Evolutionary conservation across 2,329 filamentous ascomycete genomes (phyloP), one percentile per base, ranked within the genome.

Genomic region (Calonectria multiphialidica): DNA sequence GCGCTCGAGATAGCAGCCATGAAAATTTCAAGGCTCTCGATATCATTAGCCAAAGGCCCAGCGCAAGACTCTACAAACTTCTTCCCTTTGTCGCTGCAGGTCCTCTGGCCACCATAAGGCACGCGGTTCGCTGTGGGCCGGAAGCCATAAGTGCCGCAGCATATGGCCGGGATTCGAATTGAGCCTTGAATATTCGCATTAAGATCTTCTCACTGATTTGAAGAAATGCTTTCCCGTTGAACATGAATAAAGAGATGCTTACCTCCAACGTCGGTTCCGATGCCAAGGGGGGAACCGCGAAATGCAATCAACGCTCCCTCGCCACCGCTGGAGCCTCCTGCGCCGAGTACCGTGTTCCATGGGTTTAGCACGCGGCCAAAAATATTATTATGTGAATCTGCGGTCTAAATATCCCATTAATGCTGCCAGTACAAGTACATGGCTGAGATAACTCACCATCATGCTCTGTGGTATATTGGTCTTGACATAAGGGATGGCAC

Each of bases 281-380:
- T 68, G 1, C 82, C 82, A 0, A 84, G 71, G 7, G 80, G 72
- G 8, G 81, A 80, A 16, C 83, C 83, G 8, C 81, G 74, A 25
- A 83, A 76, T 1, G 81, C 81, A 16, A 84, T 67, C 2, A 84
- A 68, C 2, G 82, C 81, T 1, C 77, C 81, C 47, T 82, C 81
- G 2, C 92, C 92, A 16, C 92, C 92, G 0, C 88, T 89, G 3
- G 87, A 89, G 2, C 92, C 92, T 4, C 92, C 92, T 0, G 90
- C 88, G 0, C 88, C 90, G 28, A 90, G 84, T 21, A 84, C 83
- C 2, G 88, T 85, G 69, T 92, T 91, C 63, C 86, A 81, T 0
- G 92, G 91, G 75, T 92, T 93, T 42, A 92, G 80, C 0, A 88
- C 88, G 23, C 89, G 86, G 1, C 90, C 90, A 72, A 89, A 90